Evolutionary conservation across 371 early-diverging fungal genomes (phyloP).

Genomic region (Actinomortierella wolfii): DNA sequence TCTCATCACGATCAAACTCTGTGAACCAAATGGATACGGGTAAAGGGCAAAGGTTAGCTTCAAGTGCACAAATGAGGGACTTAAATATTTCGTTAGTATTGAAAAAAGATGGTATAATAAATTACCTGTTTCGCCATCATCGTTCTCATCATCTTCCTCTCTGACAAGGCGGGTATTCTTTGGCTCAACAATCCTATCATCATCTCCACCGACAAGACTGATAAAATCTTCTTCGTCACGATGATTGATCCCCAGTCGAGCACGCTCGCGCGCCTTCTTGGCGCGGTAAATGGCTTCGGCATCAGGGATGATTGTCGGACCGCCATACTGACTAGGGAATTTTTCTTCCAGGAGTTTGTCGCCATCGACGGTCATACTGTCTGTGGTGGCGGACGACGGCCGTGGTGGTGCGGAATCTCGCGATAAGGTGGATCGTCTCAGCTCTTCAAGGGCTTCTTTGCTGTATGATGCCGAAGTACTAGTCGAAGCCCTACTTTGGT

Average conservation of each 20-base stretch:
- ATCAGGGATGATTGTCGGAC: constrained; percentile 30
- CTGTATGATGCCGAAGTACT: constrained; percentile 32
- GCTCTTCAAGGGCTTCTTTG: constrained; percentile 41
- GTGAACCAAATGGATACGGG: no score
- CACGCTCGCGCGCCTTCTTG: constrained; percentile 38
- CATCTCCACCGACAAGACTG: constrained; percentile 37
- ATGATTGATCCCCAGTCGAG: constrained; percentile 32
- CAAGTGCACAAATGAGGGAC: no score
- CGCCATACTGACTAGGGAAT: constrained; percentile 22
- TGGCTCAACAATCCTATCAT: constrained; percentile 28
- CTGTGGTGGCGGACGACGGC: no score
- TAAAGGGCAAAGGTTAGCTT: no score
- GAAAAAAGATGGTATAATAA: no score
- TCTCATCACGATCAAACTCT: constrained; percentile 3
- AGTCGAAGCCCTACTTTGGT: constrained; percentile 27
- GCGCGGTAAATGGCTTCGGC: constrained; percentile 32
- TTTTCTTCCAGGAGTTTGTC: constrained; percentile 16
- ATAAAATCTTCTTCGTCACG: constrained; percentile 40
- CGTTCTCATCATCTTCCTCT: constrained; percentile 45
- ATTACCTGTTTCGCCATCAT: constrained; percentile 46
- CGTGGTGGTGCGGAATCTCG: constrained; percentile 17
- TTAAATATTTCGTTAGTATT: no score
- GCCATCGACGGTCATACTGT: no score
- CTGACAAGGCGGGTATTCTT: constrained; percentile 29
- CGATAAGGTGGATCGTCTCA: constrained; percentile 28